These are phyloP conservation scores for Backusella parvicylindrica DNA, from an alignment of 192 early-diverging fungal species.

Conservation along the genomic window DNA sequence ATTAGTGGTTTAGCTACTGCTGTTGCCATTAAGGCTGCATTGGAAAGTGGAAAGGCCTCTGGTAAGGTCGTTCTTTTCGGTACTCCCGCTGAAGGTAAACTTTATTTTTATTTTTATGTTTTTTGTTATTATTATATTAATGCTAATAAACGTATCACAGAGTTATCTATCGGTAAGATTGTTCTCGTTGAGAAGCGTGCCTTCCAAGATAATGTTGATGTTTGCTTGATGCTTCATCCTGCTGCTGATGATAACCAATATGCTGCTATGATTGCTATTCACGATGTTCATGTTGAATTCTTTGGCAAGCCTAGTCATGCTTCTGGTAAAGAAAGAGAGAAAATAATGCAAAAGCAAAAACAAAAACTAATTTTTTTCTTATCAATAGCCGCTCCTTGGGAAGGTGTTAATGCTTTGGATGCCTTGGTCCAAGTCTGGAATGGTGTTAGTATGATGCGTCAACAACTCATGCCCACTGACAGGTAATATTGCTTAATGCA, in stretches of 20 bases:
- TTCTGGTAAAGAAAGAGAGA: slow-evolving; percentile 55
- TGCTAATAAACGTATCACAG: slow-evolving; percentile 18
- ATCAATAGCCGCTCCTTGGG: slow-evolving; percentile 29
- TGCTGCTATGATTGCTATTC: slow-evolving; percentile 34
- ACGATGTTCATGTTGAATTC: slow-evolving; percentile 54
- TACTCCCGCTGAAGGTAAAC: slow-evolving; percentile 66
- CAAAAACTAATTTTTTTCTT: not conserved
- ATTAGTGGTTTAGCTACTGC: slow-evolving; percentile 60
- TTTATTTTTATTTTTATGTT: not conserved
- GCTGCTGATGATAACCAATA: slow-evolving; percentile 48
- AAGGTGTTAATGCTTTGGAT: slow-evolving; percentile 76
- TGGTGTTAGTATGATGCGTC: slow-evolving; percentile 62
- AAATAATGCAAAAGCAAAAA: slow-evolving; percentile 14
- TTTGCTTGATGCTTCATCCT: slow-evolving; percentile 84
- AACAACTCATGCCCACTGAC: slow-evolving; percentile 66
- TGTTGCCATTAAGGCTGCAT: slow-evolving; percentile 39
- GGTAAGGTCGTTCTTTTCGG: slow-evolving; percentile 72
- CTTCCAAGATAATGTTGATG: slow-evolving; percentile 63
- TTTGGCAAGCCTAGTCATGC: slow-evolving; percentile 74
- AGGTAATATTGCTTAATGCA: slow-evolving; percentile 28
- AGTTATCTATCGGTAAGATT: slow-evolving; percentile 71
- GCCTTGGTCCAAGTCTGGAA: slow-evolving; percentile 65
- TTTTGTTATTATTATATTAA: not conserved
- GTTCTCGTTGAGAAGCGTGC: slow-evolving; percentile 61
- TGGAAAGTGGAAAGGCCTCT: slow-evolving; percentile 37